phyloP scores from a whole-genome alignment of 768 basidiomycete species.

The Pulveroboletus sp. region DNA sequence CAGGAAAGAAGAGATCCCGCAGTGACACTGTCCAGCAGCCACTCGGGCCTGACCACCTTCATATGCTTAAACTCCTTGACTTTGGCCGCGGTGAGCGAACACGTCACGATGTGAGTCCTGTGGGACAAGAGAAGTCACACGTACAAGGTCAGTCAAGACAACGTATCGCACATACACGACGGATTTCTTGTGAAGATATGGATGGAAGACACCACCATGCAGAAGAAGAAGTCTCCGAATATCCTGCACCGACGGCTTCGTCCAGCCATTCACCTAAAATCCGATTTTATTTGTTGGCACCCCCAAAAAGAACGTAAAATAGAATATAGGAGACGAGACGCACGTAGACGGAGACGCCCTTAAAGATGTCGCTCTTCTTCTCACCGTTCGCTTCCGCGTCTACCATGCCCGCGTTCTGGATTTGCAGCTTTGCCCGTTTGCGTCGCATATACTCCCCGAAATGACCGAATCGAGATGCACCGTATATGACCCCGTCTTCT shows the following conservation, averaged over 20 bases:
- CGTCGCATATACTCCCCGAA: conserved; percentile 87
- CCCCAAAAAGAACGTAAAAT: neutral
- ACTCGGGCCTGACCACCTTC: conserved; percentile 86
- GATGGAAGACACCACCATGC: conserved; percentile 79
- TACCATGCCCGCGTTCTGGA: conserved; percentile 57
- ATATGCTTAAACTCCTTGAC: conserved; percentile 82
- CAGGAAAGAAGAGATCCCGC: conserved; percentile 70
- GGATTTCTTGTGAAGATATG: conserved; percentile 78
- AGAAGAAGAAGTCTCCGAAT: conserved; percentile 73
- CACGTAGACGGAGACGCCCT: conserved; percentile 79
- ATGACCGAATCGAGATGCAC: conserved; percentile 73
- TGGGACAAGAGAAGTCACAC: neutral
- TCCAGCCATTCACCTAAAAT: conserved; percentile 82
- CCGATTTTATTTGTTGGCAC: neutral
- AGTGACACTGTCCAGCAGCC: conserved; percentile 80
- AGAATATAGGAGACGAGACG: conserved; percentile 23
- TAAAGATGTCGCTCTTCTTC: conserved; percentile 53
- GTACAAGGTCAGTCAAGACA: neutral
- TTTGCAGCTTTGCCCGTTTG: conserved; percentile 86
- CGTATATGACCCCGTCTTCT: conserved; percentile 55
- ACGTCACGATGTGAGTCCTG: conserved; percentile 90
- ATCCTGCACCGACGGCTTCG: conserved; percentile 81
- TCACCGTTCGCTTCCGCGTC: conserved; percentile 18
- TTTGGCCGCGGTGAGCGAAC: conserved; percentile 86
- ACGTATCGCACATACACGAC: conserved; percentile 47